Evolutionary conservation across 768 basidiomycete species (phyloP), one percentile per base, ranked within the genome.

Genomic region (Russula dissimulans): DNA sequence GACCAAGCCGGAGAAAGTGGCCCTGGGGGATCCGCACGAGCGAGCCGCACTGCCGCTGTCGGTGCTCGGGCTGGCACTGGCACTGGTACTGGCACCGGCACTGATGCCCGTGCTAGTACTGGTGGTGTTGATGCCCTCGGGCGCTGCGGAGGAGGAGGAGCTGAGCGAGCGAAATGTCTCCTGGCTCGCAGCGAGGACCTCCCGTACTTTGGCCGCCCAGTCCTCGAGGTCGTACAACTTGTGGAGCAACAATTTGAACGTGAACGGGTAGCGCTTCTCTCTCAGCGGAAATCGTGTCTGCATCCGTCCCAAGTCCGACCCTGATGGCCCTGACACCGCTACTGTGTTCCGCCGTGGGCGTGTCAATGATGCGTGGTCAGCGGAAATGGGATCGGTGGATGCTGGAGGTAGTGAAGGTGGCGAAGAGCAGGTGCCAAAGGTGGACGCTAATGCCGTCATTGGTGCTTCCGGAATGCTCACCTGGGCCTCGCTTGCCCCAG

Each of bases 181-280:
- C 49, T 66, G 63, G 49, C 65, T 66, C 14, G 59, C 50, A 3
- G 59, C 56, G 49, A 66, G 64, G 46, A 66, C 59, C 17, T 56
- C 56, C 34, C 60, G 63, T 34, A 66, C 56, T 42, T 66, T 66
- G 48, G 51, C 59, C 36, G 55, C 63, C 65, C 65, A 66, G 34
- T 58, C 63, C 7, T 65, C 63, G 49, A 66, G 59, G 46, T 61
- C 59, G 63, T 66, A 66, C 36, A 66, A 49, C 46, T 65, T 66
- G 59, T 66, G 65, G 32, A 66, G 15, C 39, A 64, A 12, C 34
- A 66, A 26, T 53, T 66, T 66, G 57, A 65, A 66, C 26, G 65
- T 65, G 56, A 66, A 66, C n/a, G 59, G 63, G 54, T 64, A 66
- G 34, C 57, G 59, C 38, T 56, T 66, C 31, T 48, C 63, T 31